These are phyloP conservation scores for Plasmodium yoelii DNA, from an alignment of 169 alveolate species.

Conservation along the genomic window DNA sequence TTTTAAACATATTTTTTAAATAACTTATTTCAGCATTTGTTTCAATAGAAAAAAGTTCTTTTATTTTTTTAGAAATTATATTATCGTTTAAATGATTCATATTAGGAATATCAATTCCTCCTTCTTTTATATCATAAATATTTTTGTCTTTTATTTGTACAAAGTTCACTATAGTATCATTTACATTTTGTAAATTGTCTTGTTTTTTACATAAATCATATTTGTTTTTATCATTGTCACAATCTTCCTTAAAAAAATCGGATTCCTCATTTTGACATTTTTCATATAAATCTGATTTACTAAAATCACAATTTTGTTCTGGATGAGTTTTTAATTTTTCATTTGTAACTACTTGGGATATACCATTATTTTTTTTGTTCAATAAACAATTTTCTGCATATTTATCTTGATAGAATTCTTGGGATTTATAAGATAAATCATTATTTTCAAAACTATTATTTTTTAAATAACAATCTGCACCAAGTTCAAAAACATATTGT, in stretches of 20 bases:
- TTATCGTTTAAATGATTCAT: background rate
- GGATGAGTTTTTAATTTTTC: background rate
- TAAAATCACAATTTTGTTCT: background rate
- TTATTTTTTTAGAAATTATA: background rate
- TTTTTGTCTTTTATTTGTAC: background rate
- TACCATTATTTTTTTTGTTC: constrained; percentile 1
- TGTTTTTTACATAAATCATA: background rate
- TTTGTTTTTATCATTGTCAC: background rate
- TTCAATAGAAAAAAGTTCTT: constrained; percentile 16
- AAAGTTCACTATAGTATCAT: background rate
- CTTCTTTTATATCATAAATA: background rate
- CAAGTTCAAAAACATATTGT: constrained; percentile 39
- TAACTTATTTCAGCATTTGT: constrained; percentile 14
- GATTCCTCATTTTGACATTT: background rate
- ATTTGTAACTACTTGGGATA: background rate
- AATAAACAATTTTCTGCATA: background rate
- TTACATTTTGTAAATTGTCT: background rate
- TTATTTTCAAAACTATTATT: background rate
- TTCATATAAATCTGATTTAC: background rate
- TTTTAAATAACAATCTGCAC: background rate
- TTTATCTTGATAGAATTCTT: background rate
- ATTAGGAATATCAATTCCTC: no score
- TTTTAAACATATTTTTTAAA: constrained; percentile 12
- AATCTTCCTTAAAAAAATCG: background rate
- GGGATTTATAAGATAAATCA: background rate